These are phyloP conservation scores for Linnemannia zychae DNA, from an alignment of 192 early-diverging fungal genomes.

Conservation along the genomic window DNA sequence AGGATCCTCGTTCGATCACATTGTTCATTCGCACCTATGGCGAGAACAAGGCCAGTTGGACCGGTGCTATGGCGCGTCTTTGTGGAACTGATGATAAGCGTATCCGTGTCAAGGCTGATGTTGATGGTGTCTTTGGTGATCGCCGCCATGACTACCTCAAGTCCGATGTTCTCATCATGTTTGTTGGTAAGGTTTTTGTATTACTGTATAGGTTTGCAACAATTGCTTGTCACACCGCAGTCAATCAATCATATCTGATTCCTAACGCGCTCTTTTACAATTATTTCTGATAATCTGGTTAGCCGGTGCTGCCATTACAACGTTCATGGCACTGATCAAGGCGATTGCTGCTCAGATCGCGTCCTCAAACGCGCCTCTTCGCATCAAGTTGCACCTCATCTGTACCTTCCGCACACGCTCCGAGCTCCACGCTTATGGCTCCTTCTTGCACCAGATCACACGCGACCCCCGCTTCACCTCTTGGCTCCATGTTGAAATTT, in stretches of 20 bases:
- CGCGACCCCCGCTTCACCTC: conserved; percentile 50
- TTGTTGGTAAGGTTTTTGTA: conserved; percentile 36
- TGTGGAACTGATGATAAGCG: conserved; percentile 47
- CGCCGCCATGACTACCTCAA: conserved; percentile 54
- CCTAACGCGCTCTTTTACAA: background rate
- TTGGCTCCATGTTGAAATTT: conserved; percentile 53
- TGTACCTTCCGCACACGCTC: conserved; percentile 53
- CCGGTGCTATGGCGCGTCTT: conserved; percentile 22
- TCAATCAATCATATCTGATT: background rate
- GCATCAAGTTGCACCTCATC: conserved; percentile 45
- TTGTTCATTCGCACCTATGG: conserved; percentile 43
- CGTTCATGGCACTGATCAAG: conserved; percentile 51
- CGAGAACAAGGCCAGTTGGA: conserved; percentile 39
- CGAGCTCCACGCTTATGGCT: conserved; percentile 54
- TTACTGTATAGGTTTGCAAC: no score
- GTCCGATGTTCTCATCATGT: conserved; percentile 42
- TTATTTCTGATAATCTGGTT: background rate
- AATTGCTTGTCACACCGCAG: background rate
- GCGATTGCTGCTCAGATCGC: conserved; percentile 52
- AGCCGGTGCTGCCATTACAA: conserved; percentile 55
- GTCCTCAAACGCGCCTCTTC: conserved; percentile 31
- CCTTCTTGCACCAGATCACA: conserved; percentile 55
- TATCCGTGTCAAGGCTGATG: conserved; percentile 27
- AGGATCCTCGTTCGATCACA: conserved; percentile 37
- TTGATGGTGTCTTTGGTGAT: conserved; percentile 55